Conservation (phyloP, 306 rosid species). For the Sicyos edulis region DNA sequence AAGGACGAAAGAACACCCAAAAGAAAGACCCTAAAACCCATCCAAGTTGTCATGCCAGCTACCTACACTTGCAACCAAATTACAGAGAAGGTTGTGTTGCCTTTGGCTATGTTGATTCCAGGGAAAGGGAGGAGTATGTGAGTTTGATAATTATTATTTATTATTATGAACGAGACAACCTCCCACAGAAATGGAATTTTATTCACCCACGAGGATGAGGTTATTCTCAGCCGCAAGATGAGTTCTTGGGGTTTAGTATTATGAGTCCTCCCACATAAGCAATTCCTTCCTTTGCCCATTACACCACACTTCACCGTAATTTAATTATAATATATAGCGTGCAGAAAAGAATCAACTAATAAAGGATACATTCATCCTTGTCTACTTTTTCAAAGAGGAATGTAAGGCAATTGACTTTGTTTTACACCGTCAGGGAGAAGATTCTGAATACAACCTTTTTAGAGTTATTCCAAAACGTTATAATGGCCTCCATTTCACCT, state of each 20-base stretch:
- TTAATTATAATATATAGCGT: not conserved
- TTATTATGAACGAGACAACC: conserved; percentile 15
- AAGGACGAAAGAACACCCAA: conserved; percentile 17
- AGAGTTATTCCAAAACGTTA: too few relatives aligned
- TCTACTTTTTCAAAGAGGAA: too few relatives aligned
- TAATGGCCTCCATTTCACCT: too few relatives aligned
- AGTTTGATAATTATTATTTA: not conserved
- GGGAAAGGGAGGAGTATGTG: conserved; percentile 5
- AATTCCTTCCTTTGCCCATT: conserved; percentile 58
- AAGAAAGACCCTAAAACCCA: conserved; percentile 26
- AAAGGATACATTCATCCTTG: too few relatives aligned
- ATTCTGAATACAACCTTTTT: too few relatives aligned
- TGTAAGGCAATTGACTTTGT: too few relatives aligned
- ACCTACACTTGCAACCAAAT: not conserved
- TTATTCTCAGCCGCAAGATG: conserved; percentile 36
- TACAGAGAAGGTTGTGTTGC: not conserved
- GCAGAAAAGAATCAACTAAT: not conserved
- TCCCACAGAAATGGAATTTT: conserved; percentile 24
- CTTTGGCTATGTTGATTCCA: not conserved
- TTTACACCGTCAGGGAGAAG: too few relatives aligned
- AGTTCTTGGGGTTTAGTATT: conserved; percentile 56
- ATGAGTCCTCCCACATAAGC: conserved; percentile 59
- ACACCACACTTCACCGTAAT: not conserved
- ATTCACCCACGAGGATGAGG: conserved; percentile 30
- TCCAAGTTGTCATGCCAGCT: conserved; percentile 13